Evolutionary conservation across 805 yeast genomes (phyloP), one percentile per base, ranked within the genome.

Genomic region (Candida xyloterini): DNA sequence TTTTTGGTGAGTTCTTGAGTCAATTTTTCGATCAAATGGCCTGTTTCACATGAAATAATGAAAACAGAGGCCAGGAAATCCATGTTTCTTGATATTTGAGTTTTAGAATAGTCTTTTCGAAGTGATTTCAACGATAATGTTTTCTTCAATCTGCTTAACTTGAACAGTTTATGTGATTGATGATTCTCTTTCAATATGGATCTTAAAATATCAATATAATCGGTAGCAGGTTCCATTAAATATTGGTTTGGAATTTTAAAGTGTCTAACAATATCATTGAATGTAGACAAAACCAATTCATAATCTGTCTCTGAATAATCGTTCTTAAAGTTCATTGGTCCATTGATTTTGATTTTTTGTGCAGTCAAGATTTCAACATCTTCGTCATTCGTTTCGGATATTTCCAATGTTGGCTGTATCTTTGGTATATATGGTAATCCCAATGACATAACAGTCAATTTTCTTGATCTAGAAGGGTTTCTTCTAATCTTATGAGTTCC

Each of bases 161-260:
- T 27, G 37, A 29, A 24, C 25, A 24, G 27, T 25, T 33, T 28
- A 16, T 43, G 24, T 13, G 41, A 27, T 26, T 33, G 42, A n/a
- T 43, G 37, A 15, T 44, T 20, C 13, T 29, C 43, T 26, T 45
- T 51, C 10, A 56, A 28, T 3, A 48, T 42, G 5, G 38, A 26
- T 24, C 38, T 47, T 20, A 56, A 26, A 15, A 43, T 32, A 13
- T 44, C 42, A 24, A 43, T 44, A 14, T 57, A 33, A 15, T 46
- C 42, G 23, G 46, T 50, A 2, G 51, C 48, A 1, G 61, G 59
- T 7, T 44, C 48, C 26, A 40, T 31, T 2, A 43, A 30, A 6
- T 53, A 35, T 16, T 53, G 56, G 34, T 50, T 44, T 1, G 65
- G 62, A 15, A 60, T 30, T 13, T 46, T 48, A 29, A 59, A 56